These are phyloP conservation scores for Fraxinus platypoda DNA, from an alignment of 305 asterid genomes.

Conservation along the genomic window DNA sequence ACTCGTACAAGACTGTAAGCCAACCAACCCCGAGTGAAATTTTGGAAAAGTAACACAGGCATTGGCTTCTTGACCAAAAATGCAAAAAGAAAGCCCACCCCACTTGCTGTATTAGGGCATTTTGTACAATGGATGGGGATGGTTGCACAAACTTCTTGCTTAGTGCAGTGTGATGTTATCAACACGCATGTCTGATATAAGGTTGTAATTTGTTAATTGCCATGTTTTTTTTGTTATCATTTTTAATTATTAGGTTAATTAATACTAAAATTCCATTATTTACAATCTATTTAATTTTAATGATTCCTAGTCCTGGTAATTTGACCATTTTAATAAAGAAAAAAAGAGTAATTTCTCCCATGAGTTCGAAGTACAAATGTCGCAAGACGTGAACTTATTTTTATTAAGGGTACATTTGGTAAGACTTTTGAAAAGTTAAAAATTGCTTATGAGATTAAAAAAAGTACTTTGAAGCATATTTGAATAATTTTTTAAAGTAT, in stretches of 20 bases:
- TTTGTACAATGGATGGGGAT: background rate
- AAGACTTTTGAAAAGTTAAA: no score
- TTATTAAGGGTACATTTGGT: no score
- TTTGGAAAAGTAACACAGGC: background rate
- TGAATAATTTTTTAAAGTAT: no score
- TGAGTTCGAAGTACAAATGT: no score
- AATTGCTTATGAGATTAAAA: no score
- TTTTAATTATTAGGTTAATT: background rate
- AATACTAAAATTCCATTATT: no score
- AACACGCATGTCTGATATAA: constrained; percentile 37
- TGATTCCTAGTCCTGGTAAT: no score
- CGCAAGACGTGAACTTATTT: no score
- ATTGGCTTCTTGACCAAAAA: constrained; percentile 18
- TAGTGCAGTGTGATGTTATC: constrained; percentile 40
- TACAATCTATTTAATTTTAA: no score
- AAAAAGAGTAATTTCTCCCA: no score
- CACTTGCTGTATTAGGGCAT: background rate
- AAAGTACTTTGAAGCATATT: no score
- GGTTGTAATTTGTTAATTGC: background rate
- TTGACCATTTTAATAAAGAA: no score
- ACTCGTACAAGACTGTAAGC: background rate
- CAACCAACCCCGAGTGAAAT: background rate
- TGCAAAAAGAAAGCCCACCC: background rate
- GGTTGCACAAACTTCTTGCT: background rate
- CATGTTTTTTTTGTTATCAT: background rate